Conservation (phyloP, 2,329 filamentous ascomycete genomes). For the Arachnopeziza araneosa region DNA sequence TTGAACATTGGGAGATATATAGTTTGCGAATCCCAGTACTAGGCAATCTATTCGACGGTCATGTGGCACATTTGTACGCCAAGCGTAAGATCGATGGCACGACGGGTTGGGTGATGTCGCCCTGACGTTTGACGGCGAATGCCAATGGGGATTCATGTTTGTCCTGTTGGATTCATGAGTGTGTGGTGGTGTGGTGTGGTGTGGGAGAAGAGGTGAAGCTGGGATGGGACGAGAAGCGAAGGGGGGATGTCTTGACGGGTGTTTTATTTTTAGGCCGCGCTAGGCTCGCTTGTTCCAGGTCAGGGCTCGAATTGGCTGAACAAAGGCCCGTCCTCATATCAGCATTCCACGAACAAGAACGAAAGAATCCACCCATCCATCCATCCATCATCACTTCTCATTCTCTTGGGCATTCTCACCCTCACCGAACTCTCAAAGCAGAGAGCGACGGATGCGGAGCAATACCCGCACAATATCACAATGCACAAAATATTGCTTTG, state of each 20-base stretch:
- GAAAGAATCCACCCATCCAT: no score
- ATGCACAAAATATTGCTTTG: not conserved
- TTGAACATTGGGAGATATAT: not conserved
- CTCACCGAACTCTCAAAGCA: no score
- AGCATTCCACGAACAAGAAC: no score
- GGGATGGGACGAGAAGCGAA: no score
- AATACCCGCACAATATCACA: not conserved
- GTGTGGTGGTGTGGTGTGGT: not conserved
- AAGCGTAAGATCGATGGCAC: not conserved
- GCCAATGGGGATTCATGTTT: not conserved
- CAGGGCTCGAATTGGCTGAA: no score
- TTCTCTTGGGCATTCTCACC: no score
- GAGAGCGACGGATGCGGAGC: not conserved
- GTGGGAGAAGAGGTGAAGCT: not conserved
- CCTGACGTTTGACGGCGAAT: not conserved
- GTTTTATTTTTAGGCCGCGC: no score
- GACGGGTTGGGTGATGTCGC: not conserved
- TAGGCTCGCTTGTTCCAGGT: no score
- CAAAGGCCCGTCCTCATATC: no score
- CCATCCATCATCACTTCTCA: no score
- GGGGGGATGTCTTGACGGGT: no score
- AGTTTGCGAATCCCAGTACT: not conserved
- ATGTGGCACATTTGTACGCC: not conserved
- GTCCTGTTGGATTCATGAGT: not conserved
- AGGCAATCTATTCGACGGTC: not conserved